A percentile compares a stretch with the other conserved stretches of the same genome.
Conservation (phyloP, 371 early-diverging fungal genomes). For the Saksenaea vasiformis region DNA sequence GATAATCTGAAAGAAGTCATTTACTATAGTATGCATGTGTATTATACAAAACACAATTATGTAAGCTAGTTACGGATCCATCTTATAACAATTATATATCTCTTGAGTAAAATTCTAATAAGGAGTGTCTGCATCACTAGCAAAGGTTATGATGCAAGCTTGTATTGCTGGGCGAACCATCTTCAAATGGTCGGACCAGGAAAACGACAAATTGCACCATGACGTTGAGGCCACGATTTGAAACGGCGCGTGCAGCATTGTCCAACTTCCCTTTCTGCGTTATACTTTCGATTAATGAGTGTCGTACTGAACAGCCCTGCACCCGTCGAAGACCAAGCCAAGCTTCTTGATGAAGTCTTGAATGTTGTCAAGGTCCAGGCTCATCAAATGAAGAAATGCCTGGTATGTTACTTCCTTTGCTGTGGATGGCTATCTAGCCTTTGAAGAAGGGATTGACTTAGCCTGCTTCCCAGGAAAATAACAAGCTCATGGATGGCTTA, state of each 20-base stretch:
- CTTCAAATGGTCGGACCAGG: not conserved
- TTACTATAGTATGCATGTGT: too few species aligned
- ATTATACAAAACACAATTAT: too few species aligned
- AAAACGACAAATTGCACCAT: not conserved
- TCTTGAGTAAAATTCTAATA: too few species aligned
- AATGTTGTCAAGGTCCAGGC: conserved; percentile 86
- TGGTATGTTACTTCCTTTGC: conserved; percentile 58
- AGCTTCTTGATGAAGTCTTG: conserved; percentile 83
- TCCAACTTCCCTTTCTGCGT: not conserved
- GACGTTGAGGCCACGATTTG: not conserved
- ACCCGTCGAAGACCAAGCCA: conserved; percentile 79
- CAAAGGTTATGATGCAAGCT: too few species aligned
- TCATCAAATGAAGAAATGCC: conserved; percentile 85
- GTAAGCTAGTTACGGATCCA: too few species aligned
- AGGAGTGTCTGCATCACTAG: too few species aligned
- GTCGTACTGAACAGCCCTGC: conserved; percentile 29
- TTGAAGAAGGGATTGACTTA: not conserved
- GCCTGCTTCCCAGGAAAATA: conserved; percentile 65
- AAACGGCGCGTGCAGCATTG: not conserved
- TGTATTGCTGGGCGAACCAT: too few species aligned
- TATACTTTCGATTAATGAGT: conserved; percentile 17
- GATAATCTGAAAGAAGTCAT: too few species aligned
- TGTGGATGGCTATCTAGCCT: not conserved
- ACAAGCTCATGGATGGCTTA: conserved; percentile 92
- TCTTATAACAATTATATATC: too few species aligned